Conservation (phyloP, 169 alveolate species). For the Ichthyophthirius multifiliis region DNA sequence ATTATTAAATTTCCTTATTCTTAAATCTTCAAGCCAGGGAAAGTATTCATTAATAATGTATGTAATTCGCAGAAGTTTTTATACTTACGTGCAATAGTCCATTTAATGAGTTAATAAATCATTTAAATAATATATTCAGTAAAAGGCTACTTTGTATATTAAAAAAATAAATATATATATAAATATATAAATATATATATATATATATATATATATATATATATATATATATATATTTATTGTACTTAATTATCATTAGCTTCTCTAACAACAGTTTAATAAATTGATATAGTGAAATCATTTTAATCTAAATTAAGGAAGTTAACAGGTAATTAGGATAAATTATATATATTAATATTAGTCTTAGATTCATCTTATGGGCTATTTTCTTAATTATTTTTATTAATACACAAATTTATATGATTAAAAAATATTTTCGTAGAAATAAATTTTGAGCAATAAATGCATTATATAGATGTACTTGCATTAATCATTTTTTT, state of each 20-base stretch:
- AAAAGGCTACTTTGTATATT: no score
- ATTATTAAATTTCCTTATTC: slow-evolving; percentile 42
- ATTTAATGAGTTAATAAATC: slow-evolving; percentile 29
- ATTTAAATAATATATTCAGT: slow-evolving; percentile 68
- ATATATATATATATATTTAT: not conserved
- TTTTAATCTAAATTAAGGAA: slow-evolving; percentile 26
- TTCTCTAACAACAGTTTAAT: slow-evolving; percentile 48
- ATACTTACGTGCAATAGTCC: slow-evolving; percentile 58
- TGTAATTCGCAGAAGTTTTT: slow-evolving; percentile 59
- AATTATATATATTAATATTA: not conserved
- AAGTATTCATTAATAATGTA: slow-evolving; percentile 38
- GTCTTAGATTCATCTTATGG: not conserved
- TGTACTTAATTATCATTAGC: slow-evolving; percentile 51
- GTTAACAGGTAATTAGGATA: not conserved
- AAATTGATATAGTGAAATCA: slow-evolving; percentile 17
- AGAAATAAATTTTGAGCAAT: slow-evolving; percentile 61
- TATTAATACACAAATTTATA: slow-evolving; percentile 51
- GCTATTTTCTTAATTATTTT: slow-evolving; percentile 19
- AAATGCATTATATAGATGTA: slow-evolving; percentile 61
- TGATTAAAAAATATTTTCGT: slow-evolving; percentile 61
- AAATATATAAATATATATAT: not conserved
- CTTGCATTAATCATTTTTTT: slow-evolving; percentile 57
- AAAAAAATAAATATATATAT: no score
- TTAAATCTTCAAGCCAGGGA: slow-evolving; percentile 61
- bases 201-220: not conserved